Evolutionary conservation across 306 rosid species (phyloP).

Genomic region (Adenanthera pavonina): DNA sequence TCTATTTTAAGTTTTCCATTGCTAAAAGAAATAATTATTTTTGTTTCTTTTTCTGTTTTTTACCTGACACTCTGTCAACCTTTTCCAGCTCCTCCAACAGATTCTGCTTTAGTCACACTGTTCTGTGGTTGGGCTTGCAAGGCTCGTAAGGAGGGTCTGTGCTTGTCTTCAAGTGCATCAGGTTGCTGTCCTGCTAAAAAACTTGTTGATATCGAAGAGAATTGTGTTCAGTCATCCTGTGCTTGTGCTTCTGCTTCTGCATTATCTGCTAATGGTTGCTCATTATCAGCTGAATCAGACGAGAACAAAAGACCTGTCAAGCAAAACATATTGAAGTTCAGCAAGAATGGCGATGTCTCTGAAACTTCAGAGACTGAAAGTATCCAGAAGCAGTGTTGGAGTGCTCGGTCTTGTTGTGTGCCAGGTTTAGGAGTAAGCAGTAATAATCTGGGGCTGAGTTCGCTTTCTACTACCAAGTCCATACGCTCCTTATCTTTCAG

Average conservation of each 20-base stretch:
- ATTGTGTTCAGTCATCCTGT: slow-evolving; percentile 55
- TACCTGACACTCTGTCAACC: slow-evolving; percentile 49
- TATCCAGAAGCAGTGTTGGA: slow-evolving; percentile 61
- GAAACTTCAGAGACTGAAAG: slow-evolving; percentile 50
- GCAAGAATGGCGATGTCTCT: slow-evolving; percentile 53
- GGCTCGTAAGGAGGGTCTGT: slow-evolving; percentile 82
- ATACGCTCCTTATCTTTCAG: slow-evolving; percentile 87
- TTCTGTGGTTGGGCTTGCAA: slow-evolving; percentile 99
- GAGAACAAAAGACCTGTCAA: slow-evolving; percentile 61
- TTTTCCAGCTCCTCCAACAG: slow-evolving; percentile 83
- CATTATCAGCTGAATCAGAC: slow-evolving; percentile 56
- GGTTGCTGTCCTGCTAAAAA: slow-evolving; percentile 83
- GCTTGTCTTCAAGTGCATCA: slow-evolving; percentile 72
- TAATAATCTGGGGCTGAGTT: slow-evolving; percentile 78
- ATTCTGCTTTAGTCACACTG: slow-evolving; percentile 89
- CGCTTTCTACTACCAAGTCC: slow-evolving; percentile 76
- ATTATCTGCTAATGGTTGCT: slow-evolving; percentile 59
- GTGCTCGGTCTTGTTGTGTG: slow-evolving; percentile 75
- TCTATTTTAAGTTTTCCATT: slow-evolving; percentile 35
- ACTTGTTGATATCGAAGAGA: slow-evolving; percentile 76
- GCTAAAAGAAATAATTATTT: slow-evolving; percentile 35
- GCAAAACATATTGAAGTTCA: slow-evolving; percentile 45
- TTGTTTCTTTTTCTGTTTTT: slow-evolving; percentile 12
- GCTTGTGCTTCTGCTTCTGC: slow-evolving; percentile 62
- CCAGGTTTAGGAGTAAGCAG: slow-evolving; percentile 93